These are phyloP conservation scores for Malassezia cuniculi DNA, from an alignment of 1,284 basidiomycete genomes.

Conservation along the genomic window DNA sequence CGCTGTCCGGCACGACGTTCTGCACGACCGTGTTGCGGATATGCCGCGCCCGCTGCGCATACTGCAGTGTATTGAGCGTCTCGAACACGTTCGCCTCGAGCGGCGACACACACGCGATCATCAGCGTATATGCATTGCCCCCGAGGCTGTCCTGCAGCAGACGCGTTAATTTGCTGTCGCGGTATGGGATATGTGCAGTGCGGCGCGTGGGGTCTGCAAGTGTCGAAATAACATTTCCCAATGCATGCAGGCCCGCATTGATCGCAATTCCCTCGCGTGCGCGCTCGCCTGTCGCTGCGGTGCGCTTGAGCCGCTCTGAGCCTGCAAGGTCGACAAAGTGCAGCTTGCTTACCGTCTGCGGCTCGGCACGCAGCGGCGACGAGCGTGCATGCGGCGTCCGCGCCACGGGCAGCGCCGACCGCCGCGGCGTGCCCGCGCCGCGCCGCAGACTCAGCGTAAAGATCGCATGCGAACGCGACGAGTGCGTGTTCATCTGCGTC, in stretches of 20 bases:
- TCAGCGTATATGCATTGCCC: constrained; percentile 91
- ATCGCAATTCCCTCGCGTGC: constrained; percentile 77
- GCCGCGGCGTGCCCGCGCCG: background rate
- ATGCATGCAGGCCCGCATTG: constrained; percentile 86
- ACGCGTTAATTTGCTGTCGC: constrained; percentile 89
- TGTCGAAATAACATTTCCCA: constrained; percentile 95
- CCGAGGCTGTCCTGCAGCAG: constrained; percentile 92
- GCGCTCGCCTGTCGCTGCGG: constrained; percentile 63
- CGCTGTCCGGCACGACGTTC: constrained; percentile 88
- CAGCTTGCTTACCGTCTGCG: constrained; percentile 71
- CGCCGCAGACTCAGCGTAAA: constrained; percentile 71
- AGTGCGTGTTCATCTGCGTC: constrained; percentile 97
- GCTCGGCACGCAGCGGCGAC: background rate
- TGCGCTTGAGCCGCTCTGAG: constrained; percentile 60
- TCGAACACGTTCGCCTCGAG: constrained; percentile 89
- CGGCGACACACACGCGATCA: constrained; percentile 95
- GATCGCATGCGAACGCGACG: constrained; percentile 93
- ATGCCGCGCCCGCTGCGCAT: constrained; percentile 89
- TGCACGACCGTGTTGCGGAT: constrained; percentile 89
- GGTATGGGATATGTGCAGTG: constrained; percentile 72
- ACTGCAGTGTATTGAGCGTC: constrained; percentile 93
- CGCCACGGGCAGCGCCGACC: background rate
- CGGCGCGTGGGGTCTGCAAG: constrained; percentile 68
- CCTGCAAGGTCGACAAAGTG: constrained; percentile 97
- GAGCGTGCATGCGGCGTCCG: background rate